Evolutionary conservation across 176 grass and related monocot species (phyloP).

Genomic region (Urochloa ruziziensis): DNA sequence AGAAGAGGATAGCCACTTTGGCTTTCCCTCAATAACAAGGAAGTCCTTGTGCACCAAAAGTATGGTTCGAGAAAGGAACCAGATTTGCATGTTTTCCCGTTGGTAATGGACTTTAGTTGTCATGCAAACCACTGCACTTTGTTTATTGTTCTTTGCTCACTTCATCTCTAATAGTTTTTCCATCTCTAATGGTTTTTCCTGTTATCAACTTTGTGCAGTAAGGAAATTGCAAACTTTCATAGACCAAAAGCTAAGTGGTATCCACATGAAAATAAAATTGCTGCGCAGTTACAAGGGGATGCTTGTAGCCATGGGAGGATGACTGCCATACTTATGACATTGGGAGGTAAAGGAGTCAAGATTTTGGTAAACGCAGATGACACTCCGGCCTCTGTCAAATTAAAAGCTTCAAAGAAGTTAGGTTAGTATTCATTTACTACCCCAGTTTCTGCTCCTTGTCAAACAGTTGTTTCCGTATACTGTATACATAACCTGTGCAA

Average conservation of each 20-base stretch:
- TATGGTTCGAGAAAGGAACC: neutral
- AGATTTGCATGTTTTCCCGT: neutral
- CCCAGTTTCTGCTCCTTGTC: neutral
- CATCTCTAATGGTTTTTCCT: slow-evolving; percentile 7
- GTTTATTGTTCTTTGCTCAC: neutral
- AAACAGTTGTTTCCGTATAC: neutral
- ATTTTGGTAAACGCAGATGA: slow-evolving; percentile 83
- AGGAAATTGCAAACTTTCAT: slow-evolving; percentile 93
- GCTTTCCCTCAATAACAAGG: neutral
- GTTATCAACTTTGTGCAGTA: slow-evolving; percentile 48
- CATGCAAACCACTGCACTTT: slow-evolving; percentile 1
- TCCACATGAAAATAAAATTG: slow-evolving; percentile 86
- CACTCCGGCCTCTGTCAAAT: slow-evolving; percentile 66
- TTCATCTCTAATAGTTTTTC: slow-evolving; percentile 21
- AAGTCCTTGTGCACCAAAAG: neutral
- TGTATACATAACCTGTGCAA: neutral
- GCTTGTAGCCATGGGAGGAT: slow-evolving; percentile 66
- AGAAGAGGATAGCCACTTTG: neutral
- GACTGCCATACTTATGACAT: slow-evolving; percentile 75
- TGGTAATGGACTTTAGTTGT: neutral
- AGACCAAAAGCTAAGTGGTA: slow-evolving; percentile 93
- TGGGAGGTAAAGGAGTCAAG: slow-evolving; percentile 81
- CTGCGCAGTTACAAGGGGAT: slow-evolving; percentile 54
- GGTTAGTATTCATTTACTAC: slow-evolving; percentile 45
- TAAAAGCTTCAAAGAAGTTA: slow-evolving; percentile 92